Evolutionary conservation across 2,329 filamentous ascomycete species (phyloP), one percentile per base, ranked within the genome.

Genomic region (Myrmaecium sp.): DNA sequence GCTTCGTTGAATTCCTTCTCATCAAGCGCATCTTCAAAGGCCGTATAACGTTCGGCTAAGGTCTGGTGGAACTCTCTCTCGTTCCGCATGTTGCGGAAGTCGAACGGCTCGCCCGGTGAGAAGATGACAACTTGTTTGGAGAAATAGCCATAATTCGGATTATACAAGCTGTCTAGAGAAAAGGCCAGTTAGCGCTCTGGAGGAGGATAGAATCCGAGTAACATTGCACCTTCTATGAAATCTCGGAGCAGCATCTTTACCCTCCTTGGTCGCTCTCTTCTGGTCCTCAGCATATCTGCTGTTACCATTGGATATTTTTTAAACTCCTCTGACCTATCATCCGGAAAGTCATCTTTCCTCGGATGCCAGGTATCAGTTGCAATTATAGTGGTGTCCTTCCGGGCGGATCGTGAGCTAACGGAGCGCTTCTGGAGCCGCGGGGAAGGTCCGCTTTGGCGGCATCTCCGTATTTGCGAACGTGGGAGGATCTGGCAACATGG

Each of bases 231-330:
- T 52, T 98, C 89, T 46, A 98, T 89, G 47, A 98, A 98, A 62
- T 98, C 91, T 37, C 91, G 69, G 48, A 91, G 79, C 44, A 94
- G 58, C 89, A 98, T 98, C 67, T 93, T 94, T 38, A 93, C 84
- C 50, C 78, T 68, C 44, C 69, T 69, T 23, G 89, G 89, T 43
- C 89, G 64, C 46, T 92, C 75, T 28, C 60, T 73, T 28, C 78
- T 66, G 37, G 54, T 60, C 38, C 75, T 73, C 38, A 98, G 58
- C 34, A 82, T 74, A 36, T 76, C 65, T n/a, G 82, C 69, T 6
- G 83, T 92, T 25, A 98, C 77, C 46, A 76, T 71, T 1, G 89
- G 84, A 44, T 81, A 93, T 42, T 69, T 64, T 33, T 71, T 66
- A 49, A 84, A 84, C 51, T 95, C 84, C 24, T 80, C 71, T 3